Evolutionary conservation across 1,139 yeast species (phyloP).

Genomic region (Kodamaea sp.): DNA sequence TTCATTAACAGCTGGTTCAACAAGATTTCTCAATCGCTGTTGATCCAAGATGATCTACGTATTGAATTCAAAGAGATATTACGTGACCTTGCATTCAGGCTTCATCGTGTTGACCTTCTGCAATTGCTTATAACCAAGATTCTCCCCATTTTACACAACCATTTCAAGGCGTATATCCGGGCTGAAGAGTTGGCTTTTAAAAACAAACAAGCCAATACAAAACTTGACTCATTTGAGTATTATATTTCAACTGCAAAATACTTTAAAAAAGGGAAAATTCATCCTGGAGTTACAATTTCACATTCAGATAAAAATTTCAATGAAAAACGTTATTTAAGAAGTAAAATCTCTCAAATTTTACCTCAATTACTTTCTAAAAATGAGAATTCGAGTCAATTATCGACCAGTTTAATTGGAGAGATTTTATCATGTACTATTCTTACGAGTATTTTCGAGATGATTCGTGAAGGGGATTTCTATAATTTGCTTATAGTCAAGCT

Average conservation of each 20-base stretch:
- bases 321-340: slow-evolving; percentile 52
- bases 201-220: slow-evolving; percentile 13
- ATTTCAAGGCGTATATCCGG: slow-evolving; percentile 49
- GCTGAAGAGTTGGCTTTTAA: slow-evolving; percentile 47
- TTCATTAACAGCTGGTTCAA: slow-evolving; percentile 67
- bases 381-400: slow-evolving; percentile 52
- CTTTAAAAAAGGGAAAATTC: slow-evolving; percentile 56
- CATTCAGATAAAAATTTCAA: slow-evolving; percentile 41
- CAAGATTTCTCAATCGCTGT: slow-evolving; percentile 41
- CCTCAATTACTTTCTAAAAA: slow-evolving; percentile 47
- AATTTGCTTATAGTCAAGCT: slow-evolving; percentile 59
- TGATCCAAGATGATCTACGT: slow-evolving; percentile 55
- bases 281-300: slow-evolving; percentile 52
- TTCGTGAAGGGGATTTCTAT: slow-evolving; percentile 75
- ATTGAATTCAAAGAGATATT: slow-evolving; percentile 47
- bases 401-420: slow-evolving; percentile 54
- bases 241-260: slow-evolving; percentile 59
- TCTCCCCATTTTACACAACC: slow-evolving; percentile 65
- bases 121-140: slow-evolving; percentile 54
- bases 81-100: slow-evolving; percentile 25
- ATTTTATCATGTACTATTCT: slow-evolving; percentile 50
- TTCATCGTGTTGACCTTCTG: slow-evolving; percentile 50
- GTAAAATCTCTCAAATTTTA: slow-evolving; percentile 40
- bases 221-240: slow-evolving; percentile 17
- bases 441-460: slow-evolving; percentile 49